Evolutionary conservation across 495 filamentous ascomycete species (phyloP).

Genomic region (Patellaria atrata): DNA sequence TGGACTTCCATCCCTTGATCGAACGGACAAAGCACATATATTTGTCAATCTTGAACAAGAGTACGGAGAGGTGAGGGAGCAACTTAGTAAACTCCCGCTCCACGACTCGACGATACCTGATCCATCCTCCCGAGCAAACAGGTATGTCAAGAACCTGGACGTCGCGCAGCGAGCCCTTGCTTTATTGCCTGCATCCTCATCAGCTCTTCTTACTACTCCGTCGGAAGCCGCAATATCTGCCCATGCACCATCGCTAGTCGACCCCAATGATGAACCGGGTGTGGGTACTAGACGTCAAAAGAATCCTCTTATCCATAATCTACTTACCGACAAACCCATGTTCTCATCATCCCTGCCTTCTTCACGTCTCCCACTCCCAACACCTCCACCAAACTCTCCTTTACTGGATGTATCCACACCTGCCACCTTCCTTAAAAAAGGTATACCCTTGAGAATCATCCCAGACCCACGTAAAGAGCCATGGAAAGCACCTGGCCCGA

Average conservation of each 20-base stretch:
- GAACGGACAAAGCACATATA: conserved; percentile 57
- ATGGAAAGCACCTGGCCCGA: conserved; percentile 51
- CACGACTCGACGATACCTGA: background rate
- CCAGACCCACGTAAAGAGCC: conserved; percentile 46
- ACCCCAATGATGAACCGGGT: conserved; percentile 42
- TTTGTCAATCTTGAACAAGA: conserved; percentile 96
- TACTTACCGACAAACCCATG: conserved; percentile 86
- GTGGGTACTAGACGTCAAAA: conserved; percentile 62
- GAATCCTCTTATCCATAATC: conserved; percentile 92
- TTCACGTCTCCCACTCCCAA: conserved; percentile 35
- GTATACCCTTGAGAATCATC: conserved; percentile 75
- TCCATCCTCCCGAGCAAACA: conserved; percentile 6
- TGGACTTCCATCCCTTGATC: conserved; percentile 61
- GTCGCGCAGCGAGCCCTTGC: conserved; percentile 52
- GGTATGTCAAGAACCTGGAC: conserved; percentile 50
- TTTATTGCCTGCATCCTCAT: conserved; percentile 72
- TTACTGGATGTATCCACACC: conserved; percentile 17
- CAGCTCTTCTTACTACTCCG: conserved; percentile 76
- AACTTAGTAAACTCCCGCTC: conserved; percentile 30
- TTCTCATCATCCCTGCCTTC: conserved; percentile 80
- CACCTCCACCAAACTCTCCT: conserved; percentile 5
- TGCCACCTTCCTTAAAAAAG: conserved; percentile 78
- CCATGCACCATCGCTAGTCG: conserved; percentile 28
- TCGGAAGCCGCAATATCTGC: conserved; percentile 60
- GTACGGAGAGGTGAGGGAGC: conserved; percentile 47